phyloP scores from a whole-genome alignment of 176 grass and related monocot species.

The Carex kokanica region DNA sequence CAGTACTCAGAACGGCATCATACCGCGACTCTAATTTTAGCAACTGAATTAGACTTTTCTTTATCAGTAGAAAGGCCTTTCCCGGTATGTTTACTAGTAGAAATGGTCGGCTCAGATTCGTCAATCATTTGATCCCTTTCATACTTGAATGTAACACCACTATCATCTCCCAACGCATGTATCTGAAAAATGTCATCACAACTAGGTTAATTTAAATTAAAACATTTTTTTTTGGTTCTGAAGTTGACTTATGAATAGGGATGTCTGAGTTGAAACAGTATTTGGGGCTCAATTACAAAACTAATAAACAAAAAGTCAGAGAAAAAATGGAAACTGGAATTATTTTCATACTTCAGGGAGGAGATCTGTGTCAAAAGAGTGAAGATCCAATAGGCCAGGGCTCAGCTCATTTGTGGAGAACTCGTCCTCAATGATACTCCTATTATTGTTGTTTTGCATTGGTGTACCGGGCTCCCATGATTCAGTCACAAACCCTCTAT shows the following conservation, averaged over 20 bases:
- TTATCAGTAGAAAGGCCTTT: conserved; percentile 29
- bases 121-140: conserved; percentile 25
- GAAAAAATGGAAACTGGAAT: neutral
- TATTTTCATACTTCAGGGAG: conserved; percentile 35
- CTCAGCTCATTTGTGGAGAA: conserved; percentile 30
- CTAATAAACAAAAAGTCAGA: neutral
- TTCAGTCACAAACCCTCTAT: neutral
- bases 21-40: conserved; percentile 56
- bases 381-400: conserved; percentile 51
- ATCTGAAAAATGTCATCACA: conserved; percentile 26
- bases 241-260: neutral
- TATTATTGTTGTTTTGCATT: conserved; percentile 23
- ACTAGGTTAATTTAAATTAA: neutral
- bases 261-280: neutral
- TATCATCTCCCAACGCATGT: conserved; percentile 28
- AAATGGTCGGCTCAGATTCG: conserved; percentile 34
- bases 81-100: conserved; percentile 22
- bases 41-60: conserved; percentile 41
- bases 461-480: conserved; percentile 30
- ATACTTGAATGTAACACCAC: conserved; percentile 22
- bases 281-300: neutral
- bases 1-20: conserved; percentile 4
- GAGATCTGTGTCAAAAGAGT: conserved; percentile 50
- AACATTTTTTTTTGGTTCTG: neutral
- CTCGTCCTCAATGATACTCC: conserved; percentile 10